Percentiles rank a stretch among this genome's conserved stretches.
Conservation (phyloP, 345 rosid genomes). For the Acer negundo region DNA sequence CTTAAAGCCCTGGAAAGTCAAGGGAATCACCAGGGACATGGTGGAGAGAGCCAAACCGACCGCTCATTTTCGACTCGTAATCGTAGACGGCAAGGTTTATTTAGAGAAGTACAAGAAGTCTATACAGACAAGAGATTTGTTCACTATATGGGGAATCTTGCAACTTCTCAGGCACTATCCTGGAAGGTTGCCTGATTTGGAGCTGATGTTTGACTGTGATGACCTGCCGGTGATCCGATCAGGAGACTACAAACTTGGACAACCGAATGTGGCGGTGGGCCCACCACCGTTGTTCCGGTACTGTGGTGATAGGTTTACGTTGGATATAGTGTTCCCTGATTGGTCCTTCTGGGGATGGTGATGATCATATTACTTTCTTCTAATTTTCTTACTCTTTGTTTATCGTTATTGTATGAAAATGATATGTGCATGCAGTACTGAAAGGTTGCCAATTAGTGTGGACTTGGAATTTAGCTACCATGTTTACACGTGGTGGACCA, state of each 20-base stretch:
- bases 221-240: slow-evolving; percentile 44
- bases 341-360: slow-evolving; percentile 85
- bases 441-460: not conserved
- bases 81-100: slow-evolving; percentile 45
- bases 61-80: slow-evolving; percentile 46
- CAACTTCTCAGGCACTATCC: slow-evolving; percentile 62
- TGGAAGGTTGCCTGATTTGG: slow-evolving; percentile 56
- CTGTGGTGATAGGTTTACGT: slow-evolving; percentile 37
- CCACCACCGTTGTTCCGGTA: slow-evolving; percentile 65
- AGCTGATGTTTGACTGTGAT: slow-evolving; percentile 58
- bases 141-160: slow-evolving; percentile 62
- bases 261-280: slow-evolving; percentile 18
- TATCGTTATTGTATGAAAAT: not conserved
- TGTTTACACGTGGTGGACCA: not conserved
- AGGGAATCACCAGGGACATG: slow-evolving; percentile 56
- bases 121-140: slow-evolving; percentile 54
- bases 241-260: slow-evolving; percentile 25
- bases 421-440: not conserved
- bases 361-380: not conserved
- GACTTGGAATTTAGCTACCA: not conserved
- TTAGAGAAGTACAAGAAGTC: slow-evolving; percentile 37
- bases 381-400: not conserved
- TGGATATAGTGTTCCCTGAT: slow-evolving; percentile 58
- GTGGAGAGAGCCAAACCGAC: slow-evolving; percentile 45
- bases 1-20: slow-evolving; percentile 51